Evolutionary conservation across 768 basidiomycete species (phyloP).

Genomic region (Leccinum subtestaceum): DNA sequence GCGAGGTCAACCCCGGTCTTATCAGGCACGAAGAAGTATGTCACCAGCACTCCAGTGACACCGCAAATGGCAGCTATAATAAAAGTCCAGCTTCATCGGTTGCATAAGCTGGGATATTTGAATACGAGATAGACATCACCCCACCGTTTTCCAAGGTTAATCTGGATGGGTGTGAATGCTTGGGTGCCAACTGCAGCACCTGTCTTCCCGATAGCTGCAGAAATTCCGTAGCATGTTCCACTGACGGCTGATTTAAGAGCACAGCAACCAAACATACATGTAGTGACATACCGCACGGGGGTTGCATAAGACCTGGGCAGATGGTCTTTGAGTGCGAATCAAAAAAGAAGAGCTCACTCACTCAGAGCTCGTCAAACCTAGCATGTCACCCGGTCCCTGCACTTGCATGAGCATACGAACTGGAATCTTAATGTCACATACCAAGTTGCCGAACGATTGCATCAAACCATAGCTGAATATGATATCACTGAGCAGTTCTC

Average conservation of each 20-base stretch:
- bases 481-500: constrained; percentile 1
- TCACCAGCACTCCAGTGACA: constrained; percentile 56
- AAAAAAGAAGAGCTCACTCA: constrained; percentile 32
- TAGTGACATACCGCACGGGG: constrained; percentile 46
- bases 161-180: constrained; percentile 66
- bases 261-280: background rate
- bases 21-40: constrained; percentile 67
- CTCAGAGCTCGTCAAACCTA: constrained; percentile 65
- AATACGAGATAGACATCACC: background rate
- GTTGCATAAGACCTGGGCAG: constrained; percentile 56
- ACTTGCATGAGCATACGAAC: constrained; percentile 8
- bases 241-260: constrained; percentile 26
- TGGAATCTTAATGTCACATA: constrained; percentile 22
- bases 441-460: constrained; percentile 71
- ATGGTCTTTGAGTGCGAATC: background rate
- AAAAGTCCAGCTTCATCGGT: constrained; percentile 53
- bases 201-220: constrained; percentile 65
- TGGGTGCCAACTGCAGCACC: constrained; percentile 74
- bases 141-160: constrained; percentile 62
- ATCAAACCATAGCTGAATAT: constrained; percentile 59
- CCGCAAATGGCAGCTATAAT: constrained; percentile 71
- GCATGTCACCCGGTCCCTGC: constrained; percentile 71
- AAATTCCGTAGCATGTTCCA: constrained; percentile 69
- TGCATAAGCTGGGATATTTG: background rate
- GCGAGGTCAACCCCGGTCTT: constrained; percentile 68